Percentiles rank a stretch among this genome's conserved stretches.
Evolutionary conservation across 202 grass and related monocot genomes (phyloP).

Genomic region (Dendrocalamus latiflorus): DNA sequence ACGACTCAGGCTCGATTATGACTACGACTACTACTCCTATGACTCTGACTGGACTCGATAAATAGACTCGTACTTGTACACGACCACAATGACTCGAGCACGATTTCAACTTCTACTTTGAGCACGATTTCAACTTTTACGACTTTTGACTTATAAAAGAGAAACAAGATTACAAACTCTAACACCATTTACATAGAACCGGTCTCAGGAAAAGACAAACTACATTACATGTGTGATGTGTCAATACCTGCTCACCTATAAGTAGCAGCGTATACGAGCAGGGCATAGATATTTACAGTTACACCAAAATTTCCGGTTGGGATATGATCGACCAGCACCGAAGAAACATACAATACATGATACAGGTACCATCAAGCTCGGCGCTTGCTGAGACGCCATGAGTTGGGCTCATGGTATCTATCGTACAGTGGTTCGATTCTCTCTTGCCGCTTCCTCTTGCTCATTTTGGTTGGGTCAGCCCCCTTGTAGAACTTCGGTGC

Average conservation of each 20-base stretch:
- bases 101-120: no score
- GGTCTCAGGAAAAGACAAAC: background rate
- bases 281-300: constrained; percentile 5
- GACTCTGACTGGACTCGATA: no score
- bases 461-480: constrained; percentile 53
- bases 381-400: constrained; percentile 53
- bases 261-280: background rate
- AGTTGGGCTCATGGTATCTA: constrained; percentile 51
- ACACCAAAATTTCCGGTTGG: constrained; percentile 24
- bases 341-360: constrained; percentile 1
- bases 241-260: background rate
- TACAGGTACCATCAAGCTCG: constrained; percentile 33
- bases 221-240: background rate
- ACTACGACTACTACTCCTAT: no score
- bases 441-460: constrained; percentile 58
- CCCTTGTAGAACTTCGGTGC: constrained; percentile 54
- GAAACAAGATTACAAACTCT: no score
- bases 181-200: no score
- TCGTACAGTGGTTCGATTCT: constrained; percentile 61
- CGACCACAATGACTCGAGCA: no score
- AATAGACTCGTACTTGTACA: no score
- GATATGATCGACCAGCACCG: background rate
- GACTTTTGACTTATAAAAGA: no score
- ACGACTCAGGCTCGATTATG: no score
- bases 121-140: no score